Percentiles rank a stretch among this genome's conserved stretches.
Evolutionary conservation across 257 asterid species (phyloP).

Genomic region (Gentiana straminea): DNA sequence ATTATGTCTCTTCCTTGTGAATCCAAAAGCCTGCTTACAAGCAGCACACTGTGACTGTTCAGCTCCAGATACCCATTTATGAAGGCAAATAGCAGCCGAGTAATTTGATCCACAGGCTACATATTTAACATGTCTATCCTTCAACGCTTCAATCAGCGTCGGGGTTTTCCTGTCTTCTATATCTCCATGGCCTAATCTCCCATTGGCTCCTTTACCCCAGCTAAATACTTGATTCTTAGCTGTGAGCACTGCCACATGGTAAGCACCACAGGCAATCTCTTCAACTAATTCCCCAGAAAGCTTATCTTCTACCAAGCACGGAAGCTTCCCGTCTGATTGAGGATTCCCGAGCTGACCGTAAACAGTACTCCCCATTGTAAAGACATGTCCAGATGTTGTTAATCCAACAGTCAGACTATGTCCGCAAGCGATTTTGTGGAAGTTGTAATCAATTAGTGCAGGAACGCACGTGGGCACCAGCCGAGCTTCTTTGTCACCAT

Average conservation of each 20-base stretch:
- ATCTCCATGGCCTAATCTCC: conserved; percentile 94
- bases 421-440: conserved; percentile 76
- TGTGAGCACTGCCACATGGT: conserved; percentile 75
- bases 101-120: conserved; percentile 90
- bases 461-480: conserved; percentile 85
- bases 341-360: conserved; percentile 92
- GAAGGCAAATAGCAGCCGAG: conserved; percentile 74
- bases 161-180: conserved; percentile 76
- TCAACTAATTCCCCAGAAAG: conserved; percentile 58
- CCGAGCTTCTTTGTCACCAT: conserved; percentile 87
- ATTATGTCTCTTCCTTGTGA: conserved; percentile 87
- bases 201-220: conserved; percentile 97
- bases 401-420: conserved; percentile 80
- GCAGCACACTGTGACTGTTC: conserved; percentile 95
- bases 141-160: conserved; percentile 62
- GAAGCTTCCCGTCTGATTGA: conserved; percentile 66
- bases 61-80: conserved; percentile 85
- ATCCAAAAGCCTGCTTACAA: conserved; percentile 90
- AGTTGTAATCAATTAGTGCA: conserved; percentile 76
- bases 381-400: conserved; percentile 67
- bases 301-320: conserved; percentile 67
- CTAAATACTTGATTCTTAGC: conserved; percentile 79
- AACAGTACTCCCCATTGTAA: conserved; percentile 88
- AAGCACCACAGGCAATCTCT: conserved; percentile 76
- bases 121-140: conserved; percentile 76